Conservation (phyloP, 2,329 filamentous ascomycete species). For the Ilyonectria robusta region DNA sequence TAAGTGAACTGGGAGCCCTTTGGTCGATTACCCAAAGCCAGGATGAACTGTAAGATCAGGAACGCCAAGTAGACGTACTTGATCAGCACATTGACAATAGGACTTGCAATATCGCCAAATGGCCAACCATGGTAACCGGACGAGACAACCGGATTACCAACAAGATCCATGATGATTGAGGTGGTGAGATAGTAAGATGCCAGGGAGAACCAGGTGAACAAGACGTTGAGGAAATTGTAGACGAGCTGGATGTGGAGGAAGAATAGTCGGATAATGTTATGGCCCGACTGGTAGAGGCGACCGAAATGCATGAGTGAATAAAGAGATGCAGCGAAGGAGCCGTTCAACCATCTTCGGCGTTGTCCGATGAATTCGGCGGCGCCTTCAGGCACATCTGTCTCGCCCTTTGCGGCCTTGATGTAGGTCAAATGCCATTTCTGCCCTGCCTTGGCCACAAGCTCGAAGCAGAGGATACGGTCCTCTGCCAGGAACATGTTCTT, state of each 20-base stretch:
- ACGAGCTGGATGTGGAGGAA: slow-evolving; percentile 9
- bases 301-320: slow-evolving; percentile 11
- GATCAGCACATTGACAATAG: not conserved
- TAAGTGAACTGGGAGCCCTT: slow-evolving; percentile 16
- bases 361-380: slow-evolving; percentile 11
- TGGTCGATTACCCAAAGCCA: slow-evolving; percentile 24
- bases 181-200: slow-evolving; percentile 25
- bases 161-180: slow-evolving; percentile 24
- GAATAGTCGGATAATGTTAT: slow-evolving; percentile 1
- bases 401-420: slow-evolving; percentile 17
- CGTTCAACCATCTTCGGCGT: slow-evolving; percentile 18
- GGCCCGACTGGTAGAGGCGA: not conserved
- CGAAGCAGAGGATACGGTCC: slow-evolving; percentile 14
- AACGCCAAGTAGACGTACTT: slow-evolving; percentile 23
- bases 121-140: slow-evolving; percentile 16
- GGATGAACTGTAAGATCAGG: slow-evolving; percentile 27
- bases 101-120: slow-evolving; percentile 28
- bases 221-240: slow-evolving; percentile 18
- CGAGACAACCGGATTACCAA: slow-evolving; percentile 10
- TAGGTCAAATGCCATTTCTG: slow-evolving; percentile 16
- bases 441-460: slow-evolving; percentile 10
- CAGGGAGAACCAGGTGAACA: slow-evolving; percentile 31
- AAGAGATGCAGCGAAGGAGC: slow-evolving; percentile 17
- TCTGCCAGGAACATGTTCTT: slow-evolving; percentile 24
- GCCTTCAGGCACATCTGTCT: slow-evolving; percentile 13